Base-by-base conservation (phyloP, 306 rosid genomes). In the Vigna reflexopilosa region DNA sequence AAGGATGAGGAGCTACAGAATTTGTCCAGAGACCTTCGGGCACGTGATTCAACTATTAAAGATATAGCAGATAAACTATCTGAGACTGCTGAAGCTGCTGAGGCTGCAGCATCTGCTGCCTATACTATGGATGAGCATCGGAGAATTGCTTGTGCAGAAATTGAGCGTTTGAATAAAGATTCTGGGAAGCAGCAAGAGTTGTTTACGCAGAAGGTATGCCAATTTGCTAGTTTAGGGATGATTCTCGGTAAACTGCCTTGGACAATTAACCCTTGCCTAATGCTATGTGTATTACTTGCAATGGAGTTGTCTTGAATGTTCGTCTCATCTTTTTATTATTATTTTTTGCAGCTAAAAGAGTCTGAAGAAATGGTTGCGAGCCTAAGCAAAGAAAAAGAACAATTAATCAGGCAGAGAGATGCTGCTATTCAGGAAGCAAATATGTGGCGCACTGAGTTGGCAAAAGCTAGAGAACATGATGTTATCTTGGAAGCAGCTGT, bases 71-170 rank as follows among this genome's bases (percentile, higher is more conserved):
- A 96, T 15, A 96, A 90, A 70, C 88, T 96, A 64, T 82, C 99
- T 45, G 99, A 96, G 86, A 96, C 98, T 45, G 99, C 99, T 44
- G 99, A 93, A 76, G 98, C 99, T 80, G 98, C 99, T 2, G 99
- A 96, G 91, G 97, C 96, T 32, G 99, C 99, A 73, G 99, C 98
- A 77, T 89, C 96, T 76, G 98, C 99, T 70, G 99, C 98, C 66
- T 89, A 90, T 85, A 91, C 86, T 13, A 90, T 96, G 85, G 98
- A 93, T 77, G 98, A 96, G 69, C 99, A 96, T 54, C 59, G 99
- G 83, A 87, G 87, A 86, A 87, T 93, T 78, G 93, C 81, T 22
- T 91, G 88, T 78, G 88, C 87, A 75, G 94, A 91, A 87, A 79
- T 96, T 67, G 97, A 93, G 77, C 87, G 92, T 70, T 70, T 96